These are phyloP conservation scores for Trichocladium uniseriatum DNA, from an alignment of 495 filamentous ascomycete species.

Conservation along the genomic window DNA sequence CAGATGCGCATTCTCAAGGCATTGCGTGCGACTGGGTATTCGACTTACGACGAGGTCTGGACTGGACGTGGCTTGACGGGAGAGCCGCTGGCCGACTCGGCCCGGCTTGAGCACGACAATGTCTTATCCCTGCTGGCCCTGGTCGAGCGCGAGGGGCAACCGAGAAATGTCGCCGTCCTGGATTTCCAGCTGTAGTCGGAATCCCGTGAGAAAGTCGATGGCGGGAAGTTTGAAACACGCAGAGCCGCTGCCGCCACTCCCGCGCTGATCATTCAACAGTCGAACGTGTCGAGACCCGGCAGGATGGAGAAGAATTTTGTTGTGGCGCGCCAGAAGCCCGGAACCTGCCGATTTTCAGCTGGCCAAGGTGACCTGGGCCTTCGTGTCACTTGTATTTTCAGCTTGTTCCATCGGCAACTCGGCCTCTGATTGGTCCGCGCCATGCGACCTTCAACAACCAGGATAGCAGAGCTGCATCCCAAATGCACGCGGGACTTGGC, in stretches of 20 bases:
- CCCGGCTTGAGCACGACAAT: conserved; percentile 26
- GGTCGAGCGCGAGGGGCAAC: conserved; percentile 2
- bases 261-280: neutral
- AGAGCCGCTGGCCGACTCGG: conserved; percentile 33
- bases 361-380: neutral
- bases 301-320: too few relatives aligned
- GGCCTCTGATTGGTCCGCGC: neutral
- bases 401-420: neutral
- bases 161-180: conserved; percentile 25
- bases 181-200: conserved; percentile 27
- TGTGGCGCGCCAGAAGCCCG: neutral
- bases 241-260: conserved; percentile 1
- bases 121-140: conserved; percentile 32
- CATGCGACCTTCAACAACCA: neutral
- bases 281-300: too few relatives aligned
- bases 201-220: too few relatives aligned
- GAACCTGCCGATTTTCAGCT: conserved; percentile 6
- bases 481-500: neutral
- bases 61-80: conserved; percentile 21
- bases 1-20: conserved; percentile 27
- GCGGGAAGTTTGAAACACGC: too few relatives aligned
- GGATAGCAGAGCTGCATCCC: neutral
- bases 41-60: conserved; percentile 29
- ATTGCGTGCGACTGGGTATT: conserved; percentile 18
- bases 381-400: neutral